Base-by-base conservation (phyloP, 139 green algal genomes). In the Spirogloea muscicola region DNA sequence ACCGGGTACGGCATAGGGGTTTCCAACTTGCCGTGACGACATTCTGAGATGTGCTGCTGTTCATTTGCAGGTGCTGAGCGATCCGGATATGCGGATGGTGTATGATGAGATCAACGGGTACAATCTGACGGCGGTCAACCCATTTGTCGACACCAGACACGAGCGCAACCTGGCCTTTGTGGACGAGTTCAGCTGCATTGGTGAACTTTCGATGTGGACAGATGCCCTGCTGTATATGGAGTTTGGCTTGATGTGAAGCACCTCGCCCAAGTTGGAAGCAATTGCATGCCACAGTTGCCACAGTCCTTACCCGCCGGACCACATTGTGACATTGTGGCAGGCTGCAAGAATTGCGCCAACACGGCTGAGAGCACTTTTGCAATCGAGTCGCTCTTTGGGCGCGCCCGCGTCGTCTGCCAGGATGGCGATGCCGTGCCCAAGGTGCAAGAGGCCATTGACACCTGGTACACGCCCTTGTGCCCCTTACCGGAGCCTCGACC, bases 51-150 rank as follows among this genome's bases (percentile, higher is more conserved):
- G n/a, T n/a, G n/a, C n/a, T 7, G 70, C 9, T 25, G 48, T 7
- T 73, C 51, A 71, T 6, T 31, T 73, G 46, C 67, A 82, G 75
- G 75, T 82, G 9, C 31, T 82, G 21, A 82, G 75, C 31, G 75
- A 82, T 65, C 68, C 68, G 16, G 68, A 81, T 29, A 72, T 77
- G 75, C 69, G 75, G 33, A 25, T 40, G 6, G 33, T 80, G 18
- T 82, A 82, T 13, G 75, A 82, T 34, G 69, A 80, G 51, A 82
- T 82, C 39, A 80, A 80, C n/a, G 75, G 75, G 0, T 82, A 77
- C 61, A 36, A 68, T 21, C 16, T 64, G 36, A 51, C 68, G 6
- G 31, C 67, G 5, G 6, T 51, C 1, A 82, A 82, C 43, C 75
- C 75, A 13, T 82, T 82, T 49, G 4, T 68, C 7, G 39, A 65